Percentiles rank a stretch among this genome's conserved stretches.
These are phyloP conservation scores for Metarhizium humberi DNA, from an alignment of 2,329 filamentous ascomycete species.

Conservation along the genomic window DNA sequence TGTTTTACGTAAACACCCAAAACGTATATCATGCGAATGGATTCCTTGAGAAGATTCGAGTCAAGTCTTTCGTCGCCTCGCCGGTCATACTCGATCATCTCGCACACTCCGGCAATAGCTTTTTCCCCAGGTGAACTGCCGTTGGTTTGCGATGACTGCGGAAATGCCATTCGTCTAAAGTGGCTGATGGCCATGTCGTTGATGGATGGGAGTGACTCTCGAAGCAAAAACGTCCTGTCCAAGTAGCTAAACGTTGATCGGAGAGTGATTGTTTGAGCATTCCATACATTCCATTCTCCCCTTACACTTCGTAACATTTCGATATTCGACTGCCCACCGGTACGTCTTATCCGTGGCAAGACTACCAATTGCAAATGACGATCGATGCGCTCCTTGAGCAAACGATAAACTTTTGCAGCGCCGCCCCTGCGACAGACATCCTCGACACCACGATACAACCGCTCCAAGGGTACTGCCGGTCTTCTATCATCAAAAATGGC, in stretches of 20 bases:
- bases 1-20: conserved; percentile 68
- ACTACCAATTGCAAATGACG: conserved; percentile 56
- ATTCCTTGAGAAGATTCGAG: conserved; percentile 56
- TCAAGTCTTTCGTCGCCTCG: conserved; percentile 47
- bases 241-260: conserved; percentile 90
- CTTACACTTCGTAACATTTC: conserved; percentile 50
- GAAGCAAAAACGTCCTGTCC: conserved; percentile 79
- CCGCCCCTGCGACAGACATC: conserved; percentile 76
- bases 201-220: conserved; percentile 59
- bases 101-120: conserved; percentile 51
- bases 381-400: conserved; percentile 58
- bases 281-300: conserved; percentile 67
- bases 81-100: conserved; percentile 67
- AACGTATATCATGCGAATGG: conserved; percentile 77
- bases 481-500: conserved; percentile 60
- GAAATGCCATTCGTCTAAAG: conserved; percentile 56
- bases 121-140: conserved; percentile 16
- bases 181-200: conserved; percentile 71
- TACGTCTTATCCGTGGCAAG: conserved; percentile 41
- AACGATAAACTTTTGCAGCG: conserved; percentile 56
- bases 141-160: conserved; percentile 7
- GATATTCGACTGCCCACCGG: conserved; percentile 44
- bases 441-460: conserved; percentile 83
- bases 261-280: conserved; percentile 59
- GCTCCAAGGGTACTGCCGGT: conserved; percentile 69